A percentile compares a stretch with the other conserved stretches of the same genome.
These are phyloP conservation scores for Xylaria telfairii DNA, from an alignment of 495 filamentous ascomycete species.

Conservation along the genomic window DNA sequence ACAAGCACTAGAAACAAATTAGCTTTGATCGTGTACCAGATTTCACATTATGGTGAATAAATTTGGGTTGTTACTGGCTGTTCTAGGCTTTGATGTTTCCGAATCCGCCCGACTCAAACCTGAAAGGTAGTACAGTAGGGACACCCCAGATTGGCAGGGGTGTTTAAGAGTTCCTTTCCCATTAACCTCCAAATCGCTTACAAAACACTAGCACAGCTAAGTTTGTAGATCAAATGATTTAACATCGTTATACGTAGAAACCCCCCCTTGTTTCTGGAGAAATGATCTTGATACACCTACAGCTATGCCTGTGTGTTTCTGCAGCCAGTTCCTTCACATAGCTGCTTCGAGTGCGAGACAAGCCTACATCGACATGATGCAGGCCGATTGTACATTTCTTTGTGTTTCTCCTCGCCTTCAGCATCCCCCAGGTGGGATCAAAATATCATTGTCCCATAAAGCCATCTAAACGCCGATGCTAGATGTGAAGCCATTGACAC, in stretches of 20 bases:
- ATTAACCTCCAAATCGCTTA: not conserved
- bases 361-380: not conserved
- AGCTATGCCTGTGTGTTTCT: not conserved
- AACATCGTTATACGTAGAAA: not conserved
- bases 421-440: not conserved
- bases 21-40: not conserved
- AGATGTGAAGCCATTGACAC: slow-evolving; percentile 7
- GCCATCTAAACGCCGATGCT: slow-evolving; percentile 17
- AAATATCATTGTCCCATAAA: not conserved
- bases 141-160: slow-evolving; percentile 12
- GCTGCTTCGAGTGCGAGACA: not conserved
- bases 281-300: not conserved
- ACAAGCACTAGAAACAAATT: not conserved
- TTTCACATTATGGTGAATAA: not conserved
- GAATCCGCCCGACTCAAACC: not conserved
- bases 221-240: not conserved
- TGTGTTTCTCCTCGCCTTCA: not conserved
- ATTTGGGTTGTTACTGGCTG: not conserved
- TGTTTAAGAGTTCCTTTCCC: not conserved
- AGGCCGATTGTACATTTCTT: slow-evolving; percentile 10
- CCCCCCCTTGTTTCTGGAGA: not conserved
- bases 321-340: not conserved
- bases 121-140: not conserved
- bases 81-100: not conserved
- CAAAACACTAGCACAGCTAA: not conserved